Evolutionary conservation across 208 protist species (phyloP).

Genomic region (Leishmania aethiopica): DNA sequence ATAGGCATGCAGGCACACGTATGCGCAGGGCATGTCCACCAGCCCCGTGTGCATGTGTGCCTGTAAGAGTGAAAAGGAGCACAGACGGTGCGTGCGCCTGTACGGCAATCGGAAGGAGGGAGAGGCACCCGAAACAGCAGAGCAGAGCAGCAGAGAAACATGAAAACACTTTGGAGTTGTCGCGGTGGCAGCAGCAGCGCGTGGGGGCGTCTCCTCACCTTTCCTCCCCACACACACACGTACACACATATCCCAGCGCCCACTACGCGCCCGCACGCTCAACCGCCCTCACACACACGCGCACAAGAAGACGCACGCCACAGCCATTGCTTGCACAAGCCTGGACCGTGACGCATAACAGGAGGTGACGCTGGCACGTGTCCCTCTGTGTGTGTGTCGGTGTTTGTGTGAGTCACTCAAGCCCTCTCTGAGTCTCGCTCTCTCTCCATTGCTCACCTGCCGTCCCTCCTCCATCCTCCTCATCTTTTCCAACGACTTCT

Average conservation of each 20-base stretch:
- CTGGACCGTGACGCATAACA: not conserved
- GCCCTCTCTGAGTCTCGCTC: not conserved
- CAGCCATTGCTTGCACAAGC: not conserved
- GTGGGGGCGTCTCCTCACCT: not conserved
- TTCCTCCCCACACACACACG: not conserved
- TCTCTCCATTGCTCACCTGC: not conserved
- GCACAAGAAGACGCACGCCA: not conserved
- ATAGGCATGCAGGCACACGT: no score
- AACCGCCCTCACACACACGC: constrained; percentile 1
- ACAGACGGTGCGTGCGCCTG: not conserved
- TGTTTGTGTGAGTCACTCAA: not conserved
- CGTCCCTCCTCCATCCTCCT: not conserved
- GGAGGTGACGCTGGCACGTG: not conserved
- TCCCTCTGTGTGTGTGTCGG: not conserved
- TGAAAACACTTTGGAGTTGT: not conserved
- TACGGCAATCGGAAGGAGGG: not conserved
- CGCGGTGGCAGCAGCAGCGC: constrained; percentile 4
- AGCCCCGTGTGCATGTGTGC: not conserved
- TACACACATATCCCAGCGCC: not conserved
- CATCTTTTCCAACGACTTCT: not conserved
- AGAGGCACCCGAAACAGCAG: not conserved
- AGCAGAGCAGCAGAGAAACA: not conserved
- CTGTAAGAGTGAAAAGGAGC: not conserved
- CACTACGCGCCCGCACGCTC: not conserved
- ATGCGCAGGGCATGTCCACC: not conserved